Evolutionary conservation across 495 filamentous ascomycete genomes (phyloP), one percentile per base, ranked within the genome.

Genomic region (Penicillium lagena): DNA sequence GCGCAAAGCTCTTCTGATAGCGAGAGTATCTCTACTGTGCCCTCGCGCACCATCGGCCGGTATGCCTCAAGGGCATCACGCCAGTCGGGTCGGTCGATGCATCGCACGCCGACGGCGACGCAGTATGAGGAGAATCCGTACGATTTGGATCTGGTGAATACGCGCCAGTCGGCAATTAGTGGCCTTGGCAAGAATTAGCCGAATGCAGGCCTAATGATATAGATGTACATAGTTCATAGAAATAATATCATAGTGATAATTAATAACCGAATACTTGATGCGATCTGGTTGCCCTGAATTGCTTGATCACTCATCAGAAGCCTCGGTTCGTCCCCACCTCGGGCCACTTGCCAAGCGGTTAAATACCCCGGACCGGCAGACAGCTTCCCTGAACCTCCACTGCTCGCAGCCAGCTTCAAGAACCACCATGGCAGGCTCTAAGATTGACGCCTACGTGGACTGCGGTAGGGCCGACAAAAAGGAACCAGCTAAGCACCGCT

Each of bases 91-190:
- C 48, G 50, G 13, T 58, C 60, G 9, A 46, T 62, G 37, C 49
- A 51, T 37, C 60, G 60, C 11, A 38, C 30, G 12, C 39, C 49
- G 1, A 64, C 58, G 29, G 58, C 54, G 8, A 58, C 56, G 9
- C 61, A 62, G 33, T 68, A 68, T 30, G 65, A 68, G 37, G 65
- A 61, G 37, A 67, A 66, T 31, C 63, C 63, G 1, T 69, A 60
- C 43, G 63, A 67, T 31, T 44, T 67, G 41, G 66, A 69, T 37
- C 47, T 62, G 37, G 62, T 67, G 12, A 69, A 69, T 44, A 67
- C 66, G 7, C 54, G 51, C 12, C 48, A 62, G 28, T 69, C 63
- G 4, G 55, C 45, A 13, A 58, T 64, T 10, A 64, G 60, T 45
- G 36, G 45, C 7, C 50, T 46, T 37, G 46, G 46, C 7, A 47